phyloP scores from a whole-genome alignment of 495 filamentous ascomycete species.

The Aspergillus panamensis region DNA sequence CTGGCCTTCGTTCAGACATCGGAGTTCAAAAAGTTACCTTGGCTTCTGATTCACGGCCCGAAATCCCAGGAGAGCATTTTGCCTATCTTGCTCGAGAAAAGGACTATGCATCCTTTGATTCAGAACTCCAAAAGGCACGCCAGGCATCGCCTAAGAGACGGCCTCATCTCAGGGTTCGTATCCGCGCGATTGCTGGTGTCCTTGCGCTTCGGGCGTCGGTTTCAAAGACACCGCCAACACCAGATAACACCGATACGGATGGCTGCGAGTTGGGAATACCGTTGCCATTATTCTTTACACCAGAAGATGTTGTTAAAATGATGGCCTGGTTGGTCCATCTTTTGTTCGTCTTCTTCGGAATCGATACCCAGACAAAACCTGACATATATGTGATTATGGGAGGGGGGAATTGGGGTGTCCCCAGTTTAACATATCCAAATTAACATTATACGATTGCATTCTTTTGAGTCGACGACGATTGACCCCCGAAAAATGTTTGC shows the following conservation, averaged over 20 bases:
- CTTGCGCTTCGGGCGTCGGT: constrained; percentile 10
- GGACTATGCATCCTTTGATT: constrained; percentile 2
- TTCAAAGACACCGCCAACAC: constrained; percentile 1
- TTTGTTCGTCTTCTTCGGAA: constrained; percentile 6
- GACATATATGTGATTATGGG: constrained; percentile 2
- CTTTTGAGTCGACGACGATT: too few relatives aligned
- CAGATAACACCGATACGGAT: constrained; percentile 2
- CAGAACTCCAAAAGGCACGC: constrained; percentile 2
- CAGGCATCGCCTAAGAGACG: constrained; percentile 1
- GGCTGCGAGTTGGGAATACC: constrained; percentile 11
- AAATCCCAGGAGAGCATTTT: constrained; percentile 4
- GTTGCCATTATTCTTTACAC: background rate
- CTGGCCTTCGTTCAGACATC: constrained; percentile 3
- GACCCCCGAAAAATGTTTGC: too few relatives aligned
- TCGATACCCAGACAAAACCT: constrained; percentile 1
- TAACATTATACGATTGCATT: background rate
- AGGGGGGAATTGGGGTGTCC: background rate
- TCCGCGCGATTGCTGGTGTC: constrained; percentile 5
- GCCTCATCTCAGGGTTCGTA: constrained; percentile 5
- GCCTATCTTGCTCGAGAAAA: constrained; percentile 6
- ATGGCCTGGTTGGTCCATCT: constrained; percentile 9
- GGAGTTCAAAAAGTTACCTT: background rate
- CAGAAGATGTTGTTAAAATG: background rate
- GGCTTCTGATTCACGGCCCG: background rate
- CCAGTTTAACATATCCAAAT: background rate